A percentile compares a stretch with the other conserved stretches of the same genome.
phyloP scores from a whole-genome alignment of 2,329 filamentous ascomycete genomes.

The Microcyclosporella mali region DNA sequence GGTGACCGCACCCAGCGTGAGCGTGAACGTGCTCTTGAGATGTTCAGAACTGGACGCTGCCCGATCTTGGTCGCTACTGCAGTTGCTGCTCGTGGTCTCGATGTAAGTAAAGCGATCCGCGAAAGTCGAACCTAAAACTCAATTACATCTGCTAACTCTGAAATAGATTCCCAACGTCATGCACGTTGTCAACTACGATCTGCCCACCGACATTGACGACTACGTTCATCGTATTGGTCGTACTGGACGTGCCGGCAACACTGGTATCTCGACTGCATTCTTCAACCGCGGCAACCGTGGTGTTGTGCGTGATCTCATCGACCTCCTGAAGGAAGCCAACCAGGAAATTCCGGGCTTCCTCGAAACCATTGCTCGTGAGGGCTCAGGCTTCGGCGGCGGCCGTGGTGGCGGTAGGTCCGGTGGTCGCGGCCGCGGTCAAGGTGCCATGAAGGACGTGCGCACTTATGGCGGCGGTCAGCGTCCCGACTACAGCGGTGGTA shows the following conservation, averaged over 20 bases:
- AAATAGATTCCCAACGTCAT: slow-evolving; percentile 96
- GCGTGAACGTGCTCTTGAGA: slow-evolving; percentile 94
- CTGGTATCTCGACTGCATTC: slow-evolving; percentile 95
- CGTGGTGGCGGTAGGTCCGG: slow-evolving; percentile 57
- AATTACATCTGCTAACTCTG: too few species aligned
- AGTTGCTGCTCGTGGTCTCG: slow-evolving; percentile 80
- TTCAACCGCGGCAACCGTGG: slow-evolving; percentile 99
- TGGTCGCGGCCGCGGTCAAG: slow-evolving; percentile 63
- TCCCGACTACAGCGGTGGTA: slow-evolving; percentile 59
- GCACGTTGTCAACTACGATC: slow-evolving; percentile 98
- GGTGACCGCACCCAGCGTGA: slow-evolving; percentile 97
- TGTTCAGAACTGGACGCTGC: slow-evolving; percentile 93
- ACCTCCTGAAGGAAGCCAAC: slow-evolving; percentile 98
- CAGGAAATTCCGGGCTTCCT: slow-evolving; percentile 92
- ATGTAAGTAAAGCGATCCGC: too few species aligned
- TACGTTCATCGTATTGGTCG: slow-evolving; percentile 99
- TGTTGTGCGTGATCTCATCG: slow-evolving; percentile 90
- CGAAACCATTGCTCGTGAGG: slow-evolving; percentile 94
- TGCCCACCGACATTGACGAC: slow-evolving; percentile 98
- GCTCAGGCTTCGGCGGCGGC: slow-evolving; percentile 70
- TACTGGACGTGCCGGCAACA: slow-evolving; percentile 99
- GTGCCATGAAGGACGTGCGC: slow-evolving; percentile 82
- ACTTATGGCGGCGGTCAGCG: slow-evolving; percentile 40
- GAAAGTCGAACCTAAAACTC: too few species aligned
- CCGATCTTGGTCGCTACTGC: slow-evolving; percentile 95